Evolutionary conservation across 768 basidiomycete genomes (phyloP).

Genomic region (Tulasnella calospora): DNA sequence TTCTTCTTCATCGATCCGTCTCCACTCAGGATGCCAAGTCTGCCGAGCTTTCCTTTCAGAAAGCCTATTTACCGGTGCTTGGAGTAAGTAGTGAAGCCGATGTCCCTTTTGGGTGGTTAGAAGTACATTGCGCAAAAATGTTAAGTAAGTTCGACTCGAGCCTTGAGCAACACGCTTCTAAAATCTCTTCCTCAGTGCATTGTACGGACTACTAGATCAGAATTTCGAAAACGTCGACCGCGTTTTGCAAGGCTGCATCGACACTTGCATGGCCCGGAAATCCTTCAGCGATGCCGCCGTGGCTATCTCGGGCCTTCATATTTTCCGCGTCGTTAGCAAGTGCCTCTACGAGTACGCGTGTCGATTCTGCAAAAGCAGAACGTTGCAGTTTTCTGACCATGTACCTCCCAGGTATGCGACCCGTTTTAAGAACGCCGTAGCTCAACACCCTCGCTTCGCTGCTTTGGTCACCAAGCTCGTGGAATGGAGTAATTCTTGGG

Average conservation of each 20-base stretch:
- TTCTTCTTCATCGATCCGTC: constrained; percentile 47
- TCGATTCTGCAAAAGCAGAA: neutral
- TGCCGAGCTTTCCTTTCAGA: constrained; percentile 52
- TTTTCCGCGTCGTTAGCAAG: constrained; percentile 46
- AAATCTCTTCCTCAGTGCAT: neutral
- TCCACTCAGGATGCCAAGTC: constrained; percentile 40
- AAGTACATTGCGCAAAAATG: neutral
- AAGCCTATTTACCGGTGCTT: constrained; percentile 52
- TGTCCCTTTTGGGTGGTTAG: neutral
- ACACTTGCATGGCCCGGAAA: neutral
- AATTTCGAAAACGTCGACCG: neutral
- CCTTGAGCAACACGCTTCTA: constrained; percentile 29
- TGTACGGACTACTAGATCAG: neutral
- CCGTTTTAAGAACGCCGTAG: constrained; percentile 55
- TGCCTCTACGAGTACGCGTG: constrained; percentile 50
- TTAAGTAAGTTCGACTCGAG: neutral
- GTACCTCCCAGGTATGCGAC: constrained; percentile 44
- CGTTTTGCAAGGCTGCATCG: neutral
- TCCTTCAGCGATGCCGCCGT: neutral
- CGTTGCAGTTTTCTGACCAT: neutral
- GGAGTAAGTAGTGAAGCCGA: constrained; percentile 36
- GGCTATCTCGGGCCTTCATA: constrained; percentile 43
- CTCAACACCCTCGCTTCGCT: constrained; percentile 44
- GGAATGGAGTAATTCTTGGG: constrained; percentile 50
- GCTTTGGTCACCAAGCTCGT: constrained; percentile 43